Percentiles rank a stretch among this genome's conserved stretches.
Evolutionary conservation across 495 filamentous ascomycete species (phyloP).

Genomic region (Terfezia boudieri): DNA sequence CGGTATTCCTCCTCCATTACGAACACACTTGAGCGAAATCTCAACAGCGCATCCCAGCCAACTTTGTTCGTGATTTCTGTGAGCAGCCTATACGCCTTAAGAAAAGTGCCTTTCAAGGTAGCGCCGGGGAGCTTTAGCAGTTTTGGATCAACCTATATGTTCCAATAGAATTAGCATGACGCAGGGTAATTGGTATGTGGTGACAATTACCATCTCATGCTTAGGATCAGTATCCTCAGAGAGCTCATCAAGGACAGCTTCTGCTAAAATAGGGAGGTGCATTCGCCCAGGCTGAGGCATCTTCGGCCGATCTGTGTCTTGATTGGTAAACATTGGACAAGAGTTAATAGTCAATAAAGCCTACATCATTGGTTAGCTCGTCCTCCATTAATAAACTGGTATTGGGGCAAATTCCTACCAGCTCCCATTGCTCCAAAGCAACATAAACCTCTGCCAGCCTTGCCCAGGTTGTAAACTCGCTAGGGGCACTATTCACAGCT

Average conservation of each 20-base stretch:
- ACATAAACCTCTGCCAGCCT: slow-evolving; percentile 82
- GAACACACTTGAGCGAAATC: slow-evolving; percentile 84
- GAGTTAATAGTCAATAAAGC: slow-evolving; percentile 93
- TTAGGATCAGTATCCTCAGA: slow-evolving; percentile 65
- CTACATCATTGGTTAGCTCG: slow-evolving; percentile 14
- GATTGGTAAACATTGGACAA: slow-evolving; percentile 98
- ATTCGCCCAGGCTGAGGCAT: slow-evolving; percentile 81
- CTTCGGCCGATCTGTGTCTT: slow-evolving; percentile 84
- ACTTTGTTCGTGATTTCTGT: slow-evolving; percentile 90
- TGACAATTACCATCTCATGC: slow-evolving; percentile 29
- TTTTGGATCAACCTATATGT: slow-evolving; percentile 50
- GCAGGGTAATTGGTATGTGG: too few species aligned
- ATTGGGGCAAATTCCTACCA: slow-evolving; percentile 13
- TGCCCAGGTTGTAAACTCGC: slow-evolving; percentile 95
- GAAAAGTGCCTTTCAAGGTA: slow-evolving; percentile 77
- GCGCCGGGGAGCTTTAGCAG: slow-evolving; percentile 72
- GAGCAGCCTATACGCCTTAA: slow-evolving; percentile 78
- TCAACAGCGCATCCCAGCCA: slow-evolving; percentile 89
- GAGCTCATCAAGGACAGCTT: slow-evolving; percentile 88
- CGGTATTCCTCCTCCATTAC: slow-evolving; percentile 99
- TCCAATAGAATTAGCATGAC: too few species aligned
- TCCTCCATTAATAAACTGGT: neutral
- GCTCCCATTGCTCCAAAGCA: slow-evolving; percentile 75
- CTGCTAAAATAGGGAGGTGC: slow-evolving; percentile 61
- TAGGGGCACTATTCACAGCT: slow-evolving; percentile 80